A percentile compares a stretch with the other conserved stretches of the same genome.
phyloP scores from a whole-genome alignment of 768 basidiomycete species.

The Leccinum barrowsii region DNA sequence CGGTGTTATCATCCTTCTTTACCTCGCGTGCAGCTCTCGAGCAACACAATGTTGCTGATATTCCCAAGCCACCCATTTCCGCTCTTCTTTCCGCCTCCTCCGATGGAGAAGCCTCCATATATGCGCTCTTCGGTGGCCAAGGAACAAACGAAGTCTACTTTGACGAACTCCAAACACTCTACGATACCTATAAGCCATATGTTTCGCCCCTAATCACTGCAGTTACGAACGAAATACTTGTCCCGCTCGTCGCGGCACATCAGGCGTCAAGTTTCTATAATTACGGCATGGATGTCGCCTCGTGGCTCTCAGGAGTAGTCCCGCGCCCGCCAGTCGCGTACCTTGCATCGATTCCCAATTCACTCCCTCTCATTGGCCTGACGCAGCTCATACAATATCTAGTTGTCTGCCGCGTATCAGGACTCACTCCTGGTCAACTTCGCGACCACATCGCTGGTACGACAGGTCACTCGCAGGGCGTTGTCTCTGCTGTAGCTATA shows the following conservation, averaged over 20 bases:
- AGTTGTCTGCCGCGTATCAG: conserved; percentile 68
- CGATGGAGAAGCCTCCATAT: conserved; percentile 68
- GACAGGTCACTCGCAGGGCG: conserved; percentile 97
- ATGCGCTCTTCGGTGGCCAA: conserved; percentile 95
- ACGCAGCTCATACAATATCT: conserved; percentile 95
- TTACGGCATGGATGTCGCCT: conserved; percentile 74
- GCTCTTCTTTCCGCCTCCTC: conserved; percentile 65
- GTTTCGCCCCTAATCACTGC: conserved; percentile 66
- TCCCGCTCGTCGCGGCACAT: conserved; percentile 63
- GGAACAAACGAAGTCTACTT: conserved; percentile 98
- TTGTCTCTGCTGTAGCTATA: conserved; percentile 90
- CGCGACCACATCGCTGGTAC: conserved; percentile 74
- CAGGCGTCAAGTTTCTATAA: conserved; percentile 61
- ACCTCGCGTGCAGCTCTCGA: conserved; percentile 68
- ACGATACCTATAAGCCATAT: conserved; percentile 88
- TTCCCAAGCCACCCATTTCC: conserved; percentile 60
- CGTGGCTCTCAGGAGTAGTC: conserved; percentile 75
- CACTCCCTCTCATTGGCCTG: conserved; percentile 93
- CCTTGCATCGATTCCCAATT: conserved; percentile 89
- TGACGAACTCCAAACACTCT: conserved; percentile 88
- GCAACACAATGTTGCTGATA: conserved; percentile 46
- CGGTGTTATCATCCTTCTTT: conserved; percentile 78
- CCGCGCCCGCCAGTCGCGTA: conserved; percentile 80
- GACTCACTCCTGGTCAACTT: conserved; percentile 77
- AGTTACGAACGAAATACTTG: conserved; percentile 63